A percentile compares a stretch with the other conserved stretches of the same genome.
phyloP scores from a whole-genome alignment of 768 basidiomycete species.

The Pleurotus eryngii region DNA sequence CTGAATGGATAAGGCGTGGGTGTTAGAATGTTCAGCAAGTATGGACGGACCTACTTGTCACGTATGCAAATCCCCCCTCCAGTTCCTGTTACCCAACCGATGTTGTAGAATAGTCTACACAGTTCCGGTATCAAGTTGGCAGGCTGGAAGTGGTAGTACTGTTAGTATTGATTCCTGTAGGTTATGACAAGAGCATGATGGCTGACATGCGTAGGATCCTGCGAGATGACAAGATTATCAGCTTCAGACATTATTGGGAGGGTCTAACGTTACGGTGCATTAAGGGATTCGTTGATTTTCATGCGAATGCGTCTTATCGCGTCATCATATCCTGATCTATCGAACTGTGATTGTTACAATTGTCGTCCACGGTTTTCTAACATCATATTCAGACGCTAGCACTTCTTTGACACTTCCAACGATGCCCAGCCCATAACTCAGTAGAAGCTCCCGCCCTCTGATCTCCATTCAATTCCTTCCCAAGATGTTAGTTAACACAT shows the following conservation, averaged over 20 bases:
- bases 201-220: constrained; percentile 60
- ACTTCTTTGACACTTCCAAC: no score
- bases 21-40: neutral
- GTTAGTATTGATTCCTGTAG: constrained; percentile 6
- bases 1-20: constrained; percentile 28
- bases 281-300: no score
- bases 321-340: no score
- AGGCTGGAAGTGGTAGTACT: constrained; percentile 44
- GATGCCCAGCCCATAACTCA: no score
- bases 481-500: no score
- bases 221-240: constrained; percentile 56
- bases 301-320: no score
- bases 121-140: constrained; percentile 90
- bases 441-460: no score
- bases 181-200: neutral
- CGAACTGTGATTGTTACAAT: no score
- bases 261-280: no score
- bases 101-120: constrained; percentile 78
- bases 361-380: no score
- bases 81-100: constrained; percentile 93
- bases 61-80: constrained; percentile 81
- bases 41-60: constrained; percentile 42
- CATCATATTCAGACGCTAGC: no score
- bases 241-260: constrained; percentile 5
- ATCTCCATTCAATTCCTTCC: no score